Evolutionary conservation across 495 filamentous ascomycete genomes (phyloP).

Genomic region (Trichoderma orchidacearum): DNA sequence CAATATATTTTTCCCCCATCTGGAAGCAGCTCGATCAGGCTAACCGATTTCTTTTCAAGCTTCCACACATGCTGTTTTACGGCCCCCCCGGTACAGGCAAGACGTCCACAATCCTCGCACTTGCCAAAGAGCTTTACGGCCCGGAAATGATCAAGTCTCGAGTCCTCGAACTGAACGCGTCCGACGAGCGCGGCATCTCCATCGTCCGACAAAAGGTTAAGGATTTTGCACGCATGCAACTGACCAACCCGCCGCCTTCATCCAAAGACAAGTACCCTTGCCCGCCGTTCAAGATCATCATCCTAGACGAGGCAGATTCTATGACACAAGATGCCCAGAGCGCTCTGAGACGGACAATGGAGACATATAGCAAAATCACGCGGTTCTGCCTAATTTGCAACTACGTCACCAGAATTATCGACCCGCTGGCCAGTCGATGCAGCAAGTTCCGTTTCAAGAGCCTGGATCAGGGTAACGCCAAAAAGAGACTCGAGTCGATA

Average conservation of each 20-base stretch:
- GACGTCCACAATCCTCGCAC: conserved; percentile 91
- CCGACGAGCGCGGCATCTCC: conserved; percentile 92
- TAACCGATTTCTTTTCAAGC: conserved; percentile 29
- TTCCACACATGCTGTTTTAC: conserved; percentile 99
- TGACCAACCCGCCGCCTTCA: conserved; percentile 54
- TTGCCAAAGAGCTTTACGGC: conserved; percentile 95
- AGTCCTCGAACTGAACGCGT: conserved; percentile 96
- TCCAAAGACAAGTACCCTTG: conserved; percentile 73
- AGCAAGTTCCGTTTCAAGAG: conserved; percentile 98
- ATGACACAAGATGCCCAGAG: conserved; percentile 99
- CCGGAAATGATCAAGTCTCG: conserved; percentile 87
- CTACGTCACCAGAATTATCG: conserved; percentile 96
- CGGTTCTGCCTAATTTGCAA: conserved; percentile 97
- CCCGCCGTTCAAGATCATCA: conserved; percentile 96
- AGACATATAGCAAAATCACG: conserved; percentile 92
- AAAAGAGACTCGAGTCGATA: conserved; percentile 63
- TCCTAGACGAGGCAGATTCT: conserved; percentile 92
- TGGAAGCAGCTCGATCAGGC: not conserved
- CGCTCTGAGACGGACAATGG: conserved; percentile 88
- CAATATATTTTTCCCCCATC: not conserved
- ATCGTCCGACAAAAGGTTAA: conserved; percentile 99
- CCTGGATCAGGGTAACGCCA: conserved; percentile 70
- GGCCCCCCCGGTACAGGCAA: conserved; percentile 96
- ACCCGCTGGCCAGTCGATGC: conserved; percentile 82
- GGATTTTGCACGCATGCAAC: conserved; percentile 88